Evolutionary conservation across 345 rosid genomes (phyloP).

Genomic region (Ceriops decandra): DNA sequence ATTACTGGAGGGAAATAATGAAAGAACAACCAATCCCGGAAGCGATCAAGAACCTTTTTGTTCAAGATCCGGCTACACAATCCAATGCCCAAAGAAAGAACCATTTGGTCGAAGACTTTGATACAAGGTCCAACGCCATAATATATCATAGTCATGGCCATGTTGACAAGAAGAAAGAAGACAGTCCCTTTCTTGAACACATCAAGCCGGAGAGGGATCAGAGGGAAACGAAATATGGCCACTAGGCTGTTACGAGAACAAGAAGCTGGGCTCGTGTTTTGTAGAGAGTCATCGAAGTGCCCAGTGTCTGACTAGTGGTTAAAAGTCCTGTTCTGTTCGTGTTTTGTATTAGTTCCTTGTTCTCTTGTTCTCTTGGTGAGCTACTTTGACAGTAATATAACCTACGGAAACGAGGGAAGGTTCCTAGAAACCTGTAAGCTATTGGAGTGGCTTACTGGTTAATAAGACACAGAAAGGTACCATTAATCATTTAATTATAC

Average conservation of each 20-base stretch:
- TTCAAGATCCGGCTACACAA: constrained; percentile 7
- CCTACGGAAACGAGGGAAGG: neutral
- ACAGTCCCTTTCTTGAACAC: neutral
- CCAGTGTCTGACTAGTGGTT: neutral
- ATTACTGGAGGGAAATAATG: constrained; percentile 60
- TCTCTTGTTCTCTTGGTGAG: neutral
- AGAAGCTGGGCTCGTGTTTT: neutral
- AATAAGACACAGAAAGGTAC: neutral
- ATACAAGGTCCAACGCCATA: constrained; percentile 22
- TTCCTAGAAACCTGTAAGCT: neutral
- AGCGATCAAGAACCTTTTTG: constrained; percentile 38
- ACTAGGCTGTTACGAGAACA: too few species aligned
- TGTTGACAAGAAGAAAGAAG: neutral
- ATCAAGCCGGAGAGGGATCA: neutral
- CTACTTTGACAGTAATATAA: neutral
- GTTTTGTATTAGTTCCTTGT: neutral
- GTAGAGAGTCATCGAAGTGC: neutral
- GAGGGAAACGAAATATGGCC: too few species aligned
- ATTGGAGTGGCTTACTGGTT: neutral
- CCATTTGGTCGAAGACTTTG: constrained; percentile 38
- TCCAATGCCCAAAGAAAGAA: neutral
- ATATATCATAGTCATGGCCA: constrained; percentile 32
- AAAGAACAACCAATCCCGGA: constrained; percentile 59
- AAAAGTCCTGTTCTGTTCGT: too few species aligned
- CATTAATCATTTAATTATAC: neutral